phyloP scores from a whole-genome alignment of 1,139 yeast genomes.

The Scheffersomyces segobiensis region DNA sequence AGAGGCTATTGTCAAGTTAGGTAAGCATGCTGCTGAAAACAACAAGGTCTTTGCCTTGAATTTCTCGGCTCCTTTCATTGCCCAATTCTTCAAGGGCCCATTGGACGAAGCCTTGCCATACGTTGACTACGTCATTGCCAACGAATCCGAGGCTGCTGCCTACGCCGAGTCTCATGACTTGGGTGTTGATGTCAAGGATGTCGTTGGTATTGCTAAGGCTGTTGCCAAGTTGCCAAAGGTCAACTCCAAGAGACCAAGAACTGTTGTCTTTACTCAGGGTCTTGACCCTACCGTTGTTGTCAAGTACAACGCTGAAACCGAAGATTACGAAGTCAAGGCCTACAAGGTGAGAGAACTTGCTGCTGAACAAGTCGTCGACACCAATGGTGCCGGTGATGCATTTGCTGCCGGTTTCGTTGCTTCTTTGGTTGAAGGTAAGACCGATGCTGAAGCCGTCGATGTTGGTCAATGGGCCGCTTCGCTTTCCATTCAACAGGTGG shows the following conservation, averaged over 20 bases:
- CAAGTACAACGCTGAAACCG: constrained; percentile 48
- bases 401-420: constrained; percentile 98
- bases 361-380: constrained; percentile 70
- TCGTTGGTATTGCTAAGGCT: constrained; percentile 76
- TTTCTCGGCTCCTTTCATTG: constrained; percentile 95
- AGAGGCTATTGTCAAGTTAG: constrained; percentile 85
- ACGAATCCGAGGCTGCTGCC: constrained; percentile 96
- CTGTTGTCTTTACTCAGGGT: constrained; percentile 92
- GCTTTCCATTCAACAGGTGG: constrained; percentile 86
- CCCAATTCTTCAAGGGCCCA: constrained; percentile 92
- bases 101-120: constrained; percentile 79
- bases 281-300: constrained; percentile 83
- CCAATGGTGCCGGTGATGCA: constrained; percentile 99
- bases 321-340: constrained; percentile 47
- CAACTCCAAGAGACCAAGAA: constrained; percentile 70
- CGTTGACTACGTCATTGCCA: constrained; percentile 90
- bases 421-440: constrained; percentile 75
- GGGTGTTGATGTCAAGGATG: constrained; percentile 53
- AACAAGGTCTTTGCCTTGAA: constrained; percentile 85
- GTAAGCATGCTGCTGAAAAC: constrained; percentile 84
- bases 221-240: constrained; percentile 80
- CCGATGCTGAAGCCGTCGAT: constrained; percentile 62
- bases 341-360: constrained; percentile 75
- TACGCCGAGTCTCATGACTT: constrained; percentile 84
- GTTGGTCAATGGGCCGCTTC: constrained; percentile 98